Evolutionary conservation across 2,329 filamentous ascomycete genomes (phyloP).

Genomic region (Dothistroma septosporum): DNA sequence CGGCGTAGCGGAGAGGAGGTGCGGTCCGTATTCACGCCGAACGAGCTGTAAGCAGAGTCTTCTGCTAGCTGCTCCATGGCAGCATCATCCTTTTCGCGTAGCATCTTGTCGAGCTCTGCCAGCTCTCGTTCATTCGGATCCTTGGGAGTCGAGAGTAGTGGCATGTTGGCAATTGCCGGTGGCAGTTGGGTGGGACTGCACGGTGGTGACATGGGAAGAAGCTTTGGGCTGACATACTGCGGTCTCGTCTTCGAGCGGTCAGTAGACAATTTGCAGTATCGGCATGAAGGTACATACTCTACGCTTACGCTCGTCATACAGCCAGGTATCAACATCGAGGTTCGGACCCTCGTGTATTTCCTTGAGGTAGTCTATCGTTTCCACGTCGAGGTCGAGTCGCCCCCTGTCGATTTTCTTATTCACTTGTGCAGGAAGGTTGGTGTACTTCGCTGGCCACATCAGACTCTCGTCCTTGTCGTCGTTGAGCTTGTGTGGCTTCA

Average conservation of each 20-base stretch:
- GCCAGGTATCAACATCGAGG: constrained; percentile 12
- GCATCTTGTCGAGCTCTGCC: constrained; percentile 25
- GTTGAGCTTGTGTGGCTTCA: constrained; percentile 36
- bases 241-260: constrained; percentile 31
- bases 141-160: constrained; percentile 31
- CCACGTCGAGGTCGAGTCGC: constrained; percentile 38
- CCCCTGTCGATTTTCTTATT: constrained; percentile 27
- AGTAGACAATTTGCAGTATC: background rate
- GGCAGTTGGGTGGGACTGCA: constrained; percentile 32
- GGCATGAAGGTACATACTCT: constrained; percentile 14
- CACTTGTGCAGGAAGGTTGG: constrained; percentile 13
- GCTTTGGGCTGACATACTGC: constrained; percentile 44
- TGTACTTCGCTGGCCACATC: constrained; percentile 36
- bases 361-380: constrained; percentile 37
- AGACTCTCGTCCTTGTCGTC: constrained; percentile 43
- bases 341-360: constrained; percentile 27
- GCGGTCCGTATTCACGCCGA: background rate
- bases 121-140: constrained; percentile 30
- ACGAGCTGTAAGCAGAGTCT: constrained; percentile 9
- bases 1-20: constrained; percentile 33
- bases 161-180: constrained; percentile 23
- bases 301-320: constrained; percentile 26
- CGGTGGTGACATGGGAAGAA: constrained; percentile 45
- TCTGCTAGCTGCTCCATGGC: constrained; percentile 19
- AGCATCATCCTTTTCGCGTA: constrained; percentile 31